phyloP scores from a whole-genome alignment of 129 eudicot genomes.

The Helianthus tuberosus region DNA sequence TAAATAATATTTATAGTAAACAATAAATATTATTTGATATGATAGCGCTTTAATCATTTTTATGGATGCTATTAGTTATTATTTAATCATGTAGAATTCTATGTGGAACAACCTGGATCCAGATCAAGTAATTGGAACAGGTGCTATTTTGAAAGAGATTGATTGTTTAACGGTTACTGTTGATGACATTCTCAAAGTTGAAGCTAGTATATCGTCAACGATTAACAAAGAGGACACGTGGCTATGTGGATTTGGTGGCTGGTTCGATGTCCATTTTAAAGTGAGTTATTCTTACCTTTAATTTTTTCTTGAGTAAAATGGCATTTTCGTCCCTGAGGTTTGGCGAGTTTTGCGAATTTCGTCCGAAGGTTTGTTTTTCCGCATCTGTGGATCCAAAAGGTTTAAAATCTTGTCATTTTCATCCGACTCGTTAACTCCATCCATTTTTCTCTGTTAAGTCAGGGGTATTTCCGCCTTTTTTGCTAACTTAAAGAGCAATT shows the following conservation, averaged over 20 bases:
- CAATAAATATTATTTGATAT: neutral
- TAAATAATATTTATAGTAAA: too few relatives aligned
- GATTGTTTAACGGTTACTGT: conserved; percentile 82
- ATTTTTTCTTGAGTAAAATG: neutral
- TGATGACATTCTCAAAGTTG: conserved; percentile 63
- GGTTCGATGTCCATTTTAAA: conserved; percentile 98
- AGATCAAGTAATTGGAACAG: conserved; percentile 77
- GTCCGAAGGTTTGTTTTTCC: too few relatives aligned
- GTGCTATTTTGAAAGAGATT: conserved; percentile 73
- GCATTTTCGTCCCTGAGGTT: too few relatives aligned
- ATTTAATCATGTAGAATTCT: conserved; percentile 67
- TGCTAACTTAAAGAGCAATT: too few relatives aligned
- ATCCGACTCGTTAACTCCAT: too few relatives aligned
- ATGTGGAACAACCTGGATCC: conserved; percentile 93
- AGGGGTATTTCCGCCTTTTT: too few relatives aligned
- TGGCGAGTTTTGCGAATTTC: too few relatives aligned
- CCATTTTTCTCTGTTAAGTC: too few relatives aligned
- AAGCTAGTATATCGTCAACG: conserved; percentile 56
- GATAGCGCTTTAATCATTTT: neutral
- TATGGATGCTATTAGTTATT: conserved; percentile 4
- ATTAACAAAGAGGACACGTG: conserved; percentile 57
- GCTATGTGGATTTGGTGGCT: conserved; percentile 86
- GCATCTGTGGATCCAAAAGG: too few relatives aligned
- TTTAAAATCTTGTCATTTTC: too few relatives aligned
- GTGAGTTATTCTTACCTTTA: conserved; percentile 48